phyloP scores from a whole-genome alignment of 768 basidiomycete genomes.

The Phaeotremella fagi region DNA sequence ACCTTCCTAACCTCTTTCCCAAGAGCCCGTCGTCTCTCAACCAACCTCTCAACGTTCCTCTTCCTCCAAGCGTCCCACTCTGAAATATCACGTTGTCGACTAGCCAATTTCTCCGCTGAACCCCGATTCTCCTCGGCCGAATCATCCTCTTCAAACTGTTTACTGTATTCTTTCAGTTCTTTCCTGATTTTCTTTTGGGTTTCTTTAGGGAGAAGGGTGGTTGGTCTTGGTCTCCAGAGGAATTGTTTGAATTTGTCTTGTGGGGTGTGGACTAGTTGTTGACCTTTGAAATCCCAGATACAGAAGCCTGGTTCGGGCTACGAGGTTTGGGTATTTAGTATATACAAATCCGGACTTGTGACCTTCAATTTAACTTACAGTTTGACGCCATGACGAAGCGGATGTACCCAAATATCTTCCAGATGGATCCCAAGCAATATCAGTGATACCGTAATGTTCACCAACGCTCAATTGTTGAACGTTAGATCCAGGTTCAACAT shows the following conservation, averaged over 20 bases:
- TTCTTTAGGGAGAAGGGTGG: constrained; percentile 77
- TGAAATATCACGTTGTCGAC: constrained; percentile 83
- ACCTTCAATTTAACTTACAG: too few relatives aligned
- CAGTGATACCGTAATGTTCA: constrained; percentile 96
- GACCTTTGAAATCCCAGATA: constrained; percentile 98
- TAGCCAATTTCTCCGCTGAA: constrained; percentile 85
- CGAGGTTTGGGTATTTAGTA: too few relatives aligned
- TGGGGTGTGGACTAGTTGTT: constrained; percentile 74
- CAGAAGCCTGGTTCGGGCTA: constrained; percentile 95
- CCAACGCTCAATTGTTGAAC: constrained; percentile 79
- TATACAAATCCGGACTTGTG: too few relatives aligned
- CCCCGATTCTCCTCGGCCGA: constrained; percentile 91
- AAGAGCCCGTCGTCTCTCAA: constrained; percentile 54
- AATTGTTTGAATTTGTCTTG: constrained; percentile 98
- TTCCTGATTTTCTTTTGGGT: constrained; percentile 79
- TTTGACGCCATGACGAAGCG: constrained; percentile 91
- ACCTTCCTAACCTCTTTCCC: constrained; percentile 42
- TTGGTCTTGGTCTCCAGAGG: constrained; percentile 95
- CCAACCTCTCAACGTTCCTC: constrained; percentile 63
- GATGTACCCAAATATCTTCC: constrained; percentile 89
- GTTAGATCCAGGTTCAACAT: constrained; percentile 75
- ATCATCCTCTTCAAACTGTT: constrained; percentile 92
- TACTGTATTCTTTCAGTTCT: constrained; percentile 85
- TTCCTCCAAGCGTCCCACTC: constrained; percentile 98
- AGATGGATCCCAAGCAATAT: constrained; percentile 97